Conservation (phyloP, 345 rosid species). For the Sisymbrium altissimum region DNA sequence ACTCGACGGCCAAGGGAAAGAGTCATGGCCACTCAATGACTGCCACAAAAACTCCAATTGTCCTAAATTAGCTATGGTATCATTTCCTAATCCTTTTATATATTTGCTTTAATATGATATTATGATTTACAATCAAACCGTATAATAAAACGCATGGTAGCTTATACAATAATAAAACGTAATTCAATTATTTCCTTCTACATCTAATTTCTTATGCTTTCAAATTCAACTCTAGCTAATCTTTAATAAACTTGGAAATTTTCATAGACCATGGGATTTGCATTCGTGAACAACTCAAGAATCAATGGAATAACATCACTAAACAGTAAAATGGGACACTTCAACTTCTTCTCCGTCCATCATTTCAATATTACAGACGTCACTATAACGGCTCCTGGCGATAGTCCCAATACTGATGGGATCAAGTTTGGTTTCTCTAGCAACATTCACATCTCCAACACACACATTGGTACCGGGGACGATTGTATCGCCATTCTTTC, state of each 20-base stretch:
- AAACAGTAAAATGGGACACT: constrained; percentile 32
- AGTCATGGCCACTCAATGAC: constrained; percentile 30
- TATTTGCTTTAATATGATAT: neutral
- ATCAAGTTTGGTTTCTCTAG: constrained; percentile 27
- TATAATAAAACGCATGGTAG: no score
- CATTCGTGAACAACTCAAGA: constrained; percentile 27
- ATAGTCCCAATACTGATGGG: constrained; percentile 33
- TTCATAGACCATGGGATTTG: constrained; percentile 20
- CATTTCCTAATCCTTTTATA: neutral
- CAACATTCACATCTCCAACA: constrained; percentile 17
- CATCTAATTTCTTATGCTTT: no score
- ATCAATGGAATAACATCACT: constrained; percentile 28
- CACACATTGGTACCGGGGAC: constrained; percentile 28
- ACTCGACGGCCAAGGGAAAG: constrained; percentile 29
- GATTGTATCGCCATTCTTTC: constrained; percentile 31
- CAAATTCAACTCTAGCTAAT: neutral
- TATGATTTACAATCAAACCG: no score
- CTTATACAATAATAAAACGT: no score
- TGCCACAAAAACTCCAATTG: constrained; percentile 23
- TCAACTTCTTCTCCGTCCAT: constrained; percentile 20
- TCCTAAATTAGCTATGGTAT: constrained; percentile 29
- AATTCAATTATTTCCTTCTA: no score
- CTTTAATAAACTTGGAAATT: neutral
- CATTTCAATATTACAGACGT: constrained; percentile 18
- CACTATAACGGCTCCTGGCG: constrained; percentile 22